Conservation (phyloP, 768 basidiomycete species). For the Gyrodon lividus region DNA sequence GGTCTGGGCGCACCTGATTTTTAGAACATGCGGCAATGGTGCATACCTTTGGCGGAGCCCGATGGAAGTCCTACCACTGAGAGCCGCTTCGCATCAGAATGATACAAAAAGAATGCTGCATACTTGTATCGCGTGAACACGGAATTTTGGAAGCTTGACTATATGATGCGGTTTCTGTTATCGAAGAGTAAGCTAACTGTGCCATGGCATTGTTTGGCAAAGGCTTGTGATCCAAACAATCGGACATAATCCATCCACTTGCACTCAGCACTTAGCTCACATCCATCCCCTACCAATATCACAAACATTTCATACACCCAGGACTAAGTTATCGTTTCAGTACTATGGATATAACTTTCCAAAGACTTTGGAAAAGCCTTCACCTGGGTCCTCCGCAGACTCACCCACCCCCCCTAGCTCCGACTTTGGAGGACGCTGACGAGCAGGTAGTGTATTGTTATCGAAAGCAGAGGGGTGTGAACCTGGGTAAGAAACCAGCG, state of each 20-base stretch:
- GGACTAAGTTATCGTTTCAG: not conserved
- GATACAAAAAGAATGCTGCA: not conserved
- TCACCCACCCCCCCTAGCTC: not conserved
- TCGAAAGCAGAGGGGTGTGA: conserved; percentile 78
- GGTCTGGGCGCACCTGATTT: not conserved
- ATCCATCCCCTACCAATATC: not conserved
- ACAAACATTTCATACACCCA: not conserved
- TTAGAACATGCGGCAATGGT: not conserved
- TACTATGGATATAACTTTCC: not conserved
- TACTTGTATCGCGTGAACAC: not conserved
- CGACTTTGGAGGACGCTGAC: conserved; percentile 10
- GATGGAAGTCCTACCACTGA: not conserved
- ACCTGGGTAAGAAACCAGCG: conserved; percentile 53
- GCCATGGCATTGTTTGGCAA: conserved; percentile 12
- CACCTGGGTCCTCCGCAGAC: conserved; percentile 2
- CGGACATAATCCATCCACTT: not conserved
- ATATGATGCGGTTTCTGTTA: no score
- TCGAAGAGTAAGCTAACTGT: no score
- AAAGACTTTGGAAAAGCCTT: conserved; percentile 17
- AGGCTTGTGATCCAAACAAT: conserved; percentile 15
- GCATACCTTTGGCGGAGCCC: not conserved
- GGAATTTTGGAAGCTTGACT: not conserved
- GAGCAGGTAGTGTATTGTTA: conserved; percentile 45
- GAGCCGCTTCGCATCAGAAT: not conserved
- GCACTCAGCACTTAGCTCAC: not conserved